phyloP scores from a whole-genome alignment of 805 yeast genomes.

The Hanseniaspora meyeri region DNA sequence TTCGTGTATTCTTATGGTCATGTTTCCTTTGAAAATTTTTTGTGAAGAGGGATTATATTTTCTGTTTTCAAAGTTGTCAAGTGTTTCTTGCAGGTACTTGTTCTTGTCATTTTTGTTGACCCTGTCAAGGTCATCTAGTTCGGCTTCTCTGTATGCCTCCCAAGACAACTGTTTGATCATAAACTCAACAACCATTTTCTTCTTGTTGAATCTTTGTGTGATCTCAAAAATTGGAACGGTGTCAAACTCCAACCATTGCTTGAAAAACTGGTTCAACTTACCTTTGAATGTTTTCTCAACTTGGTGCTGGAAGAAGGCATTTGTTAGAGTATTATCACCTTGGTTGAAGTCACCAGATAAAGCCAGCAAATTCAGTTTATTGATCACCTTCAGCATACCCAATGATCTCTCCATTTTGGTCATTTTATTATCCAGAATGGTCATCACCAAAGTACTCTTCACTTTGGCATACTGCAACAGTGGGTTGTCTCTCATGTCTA shows the following conservation, averaged over 20 bases:
- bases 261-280: constrained; percentile 68
- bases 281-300: constrained; percentile 90
- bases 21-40: constrained; percentile 70
- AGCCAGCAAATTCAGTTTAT: constrained; percentile 81
- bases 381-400: constrained; percentile 82
- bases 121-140: constrained; percentile 26
- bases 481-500: constrained; percentile 23
- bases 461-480: constrained; percentile 60
- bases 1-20: constrained; percentile 93
- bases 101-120: constrained; percentile 15
- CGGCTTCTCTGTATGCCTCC: constrained; percentile 27
- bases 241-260: constrained; percentile 82
- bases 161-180: constrained; percentile 81
- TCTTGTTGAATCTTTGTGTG: constrained; percentile 85
- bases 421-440: constrained; percentile 80
- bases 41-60: not conserved
- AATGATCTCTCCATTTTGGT: constrained; percentile 90
- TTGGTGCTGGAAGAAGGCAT: constrained; percentile 56
- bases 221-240: constrained; percentile 84
- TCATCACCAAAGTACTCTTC: constrained; percentile 77
- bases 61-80: not conserved
- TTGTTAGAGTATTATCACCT: constrained; percentile 2
- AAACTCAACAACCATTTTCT: constrained; percentile 88
- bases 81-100: not conserved
- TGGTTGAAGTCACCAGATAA: constrained; percentile 87